phyloP scores from a whole-genome alignment of 2,329 filamentous ascomycete species.

The Fusarium nelsonii region DNA sequence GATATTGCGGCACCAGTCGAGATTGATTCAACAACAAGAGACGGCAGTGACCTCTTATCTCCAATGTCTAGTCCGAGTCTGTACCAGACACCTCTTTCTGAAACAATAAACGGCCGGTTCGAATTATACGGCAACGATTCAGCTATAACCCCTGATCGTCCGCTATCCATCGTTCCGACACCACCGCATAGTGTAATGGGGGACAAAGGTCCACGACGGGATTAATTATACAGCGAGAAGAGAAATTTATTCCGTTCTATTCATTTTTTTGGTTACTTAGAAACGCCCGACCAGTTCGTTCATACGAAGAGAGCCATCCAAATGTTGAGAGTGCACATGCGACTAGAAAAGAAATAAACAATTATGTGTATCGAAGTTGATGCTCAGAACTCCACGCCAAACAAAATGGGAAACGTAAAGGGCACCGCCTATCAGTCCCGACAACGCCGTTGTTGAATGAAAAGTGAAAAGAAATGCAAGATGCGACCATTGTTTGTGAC shows the following conservation, averaged over 20 bases:
- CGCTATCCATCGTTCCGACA: conserved; percentile 45
- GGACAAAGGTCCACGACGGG: conserved; percentile 15
- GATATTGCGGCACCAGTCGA: conserved; percentile 67
- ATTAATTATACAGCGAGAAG: conserved; percentile 26
- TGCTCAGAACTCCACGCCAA: conserved; percentile 46
- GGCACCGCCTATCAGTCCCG: conserved; percentile 27
- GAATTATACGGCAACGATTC: conserved; percentile 60
- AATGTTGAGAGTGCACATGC: conserved; percentile 34
- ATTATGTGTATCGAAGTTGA: conserved; percentile 39
- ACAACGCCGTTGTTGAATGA: conserved; percentile 31
- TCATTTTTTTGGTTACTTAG: conserved; percentile 42
- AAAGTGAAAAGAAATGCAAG: conserved; percentile 6
- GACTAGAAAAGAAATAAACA: conserved; percentile 36
- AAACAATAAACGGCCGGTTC: conserved; percentile 52
- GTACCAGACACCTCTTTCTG: conserved; percentile 41
- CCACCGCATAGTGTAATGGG: conserved; percentile 40
- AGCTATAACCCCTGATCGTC: conserved; percentile 22
- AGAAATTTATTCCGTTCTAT: conserved; percentile 25
- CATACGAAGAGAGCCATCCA: conserved; percentile 42
- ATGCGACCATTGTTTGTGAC: conserved; percentile 2
- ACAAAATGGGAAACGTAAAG: conserved; percentile 27
- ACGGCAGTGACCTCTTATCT: conserved; percentile 34
- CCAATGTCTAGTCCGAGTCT: conserved; percentile 39
- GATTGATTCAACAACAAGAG: conserved; percentile 58
- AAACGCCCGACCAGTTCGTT: conserved; percentile 49